These are phyloP conservation scores for Priceomyces medius DNA, from an alignment of 805 yeast species.

Conservation along the genomic window DNA sequence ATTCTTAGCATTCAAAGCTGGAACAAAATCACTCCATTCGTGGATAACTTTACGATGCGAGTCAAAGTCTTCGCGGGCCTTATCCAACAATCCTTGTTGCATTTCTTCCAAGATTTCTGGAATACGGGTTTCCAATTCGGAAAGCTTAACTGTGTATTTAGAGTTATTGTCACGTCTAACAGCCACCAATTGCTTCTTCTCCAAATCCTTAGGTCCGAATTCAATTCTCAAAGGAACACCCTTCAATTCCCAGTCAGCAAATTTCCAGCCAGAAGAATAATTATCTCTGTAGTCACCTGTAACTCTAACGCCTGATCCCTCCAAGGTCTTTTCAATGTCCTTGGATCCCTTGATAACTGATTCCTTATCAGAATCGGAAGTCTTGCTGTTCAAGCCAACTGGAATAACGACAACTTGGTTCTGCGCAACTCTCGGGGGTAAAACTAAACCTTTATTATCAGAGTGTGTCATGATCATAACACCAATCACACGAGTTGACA, in stretches of 20 bases:
- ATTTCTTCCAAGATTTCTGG: constrained; percentile 79
- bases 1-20: constrained; percentile 86
- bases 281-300: constrained; percentile 87
- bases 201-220: constrained; percentile 94
- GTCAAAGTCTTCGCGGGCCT: constrained; percentile 83
- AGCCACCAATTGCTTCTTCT: constrained; percentile 73
- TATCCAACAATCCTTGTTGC: constrained; percentile 69
- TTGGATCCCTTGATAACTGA: constrained; percentile 69
- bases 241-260: constrained; percentile 93
- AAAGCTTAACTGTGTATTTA: constrained; percentile 66
- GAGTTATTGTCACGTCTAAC: constrained; percentile 91
- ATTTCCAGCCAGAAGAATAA: constrained; percentile 99
- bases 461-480: constrained; percentile 99
- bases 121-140: constrained; percentile 60
- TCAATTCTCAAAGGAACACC: constrained; percentile 94
- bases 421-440: constrained; percentile 97
- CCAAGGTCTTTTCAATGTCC: constrained; percentile 62
- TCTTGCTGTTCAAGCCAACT: constrained; percentile 88
- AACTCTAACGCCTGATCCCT: constrained; percentile 65
- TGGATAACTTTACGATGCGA: constrained; percentile 77
- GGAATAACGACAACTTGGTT: constrained; percentile 91
- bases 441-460: constrained; percentile 95
- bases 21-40: constrained; percentile 90
- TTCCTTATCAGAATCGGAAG: constrained; percentile 71
- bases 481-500: constrained; percentile 97